Evolutionary conservation across 1,284 basidiomycete species (phyloP), one percentile per base, ranked within the genome.

Genomic region (Papiliotrema nemorosa): DNA sequence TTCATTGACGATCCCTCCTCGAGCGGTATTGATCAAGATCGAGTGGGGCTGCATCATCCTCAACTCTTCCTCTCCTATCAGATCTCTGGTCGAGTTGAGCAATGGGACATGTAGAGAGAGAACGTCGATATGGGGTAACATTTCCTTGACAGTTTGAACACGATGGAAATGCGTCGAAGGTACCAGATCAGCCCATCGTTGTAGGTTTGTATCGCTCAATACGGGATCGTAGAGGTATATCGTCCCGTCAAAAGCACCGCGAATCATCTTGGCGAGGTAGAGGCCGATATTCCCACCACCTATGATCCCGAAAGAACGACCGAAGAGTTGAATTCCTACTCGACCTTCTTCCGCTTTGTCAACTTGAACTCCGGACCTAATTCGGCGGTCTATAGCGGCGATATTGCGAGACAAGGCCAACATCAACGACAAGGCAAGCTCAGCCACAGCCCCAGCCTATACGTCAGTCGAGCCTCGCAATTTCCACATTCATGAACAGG

Each of bases 101-200:
- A 77, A 59, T 0, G 78, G 78, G 48, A 75, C 76, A 56, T 79
- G 75, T 1, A 79, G 54, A 22, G 70, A 70, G 22, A 79, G 64
- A 24, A 78, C 66, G 54, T 80, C 78, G 35, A 73, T 60, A 6
- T 48, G 44, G 0, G 50, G 52, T 2, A 79, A 67, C n/a, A 79
- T 34, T 14, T 13, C 14, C 31, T 34, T 10, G 10, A 34, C 31
- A n/a, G 10, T 10, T n/a, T 34, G 10, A 16, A 34, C 31, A n/a
- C 31, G 31, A n/a, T 34, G 31, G 31, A 34, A 34, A n/a, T n/a
- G 31, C n/a, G 31, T n/a, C 10, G 31, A 34, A 10, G 31, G 31
- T 10, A 34, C 31, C 31, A 34, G 31, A n/a, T 34, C 31, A n/a
- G 31, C 31, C 31, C 31, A 34, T 34, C 31, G 31, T n/a, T 34